phyloP scores from a whole-genome alignment of 1,284 basidiomycete species.

The Ustilago esculenta region DNA sequence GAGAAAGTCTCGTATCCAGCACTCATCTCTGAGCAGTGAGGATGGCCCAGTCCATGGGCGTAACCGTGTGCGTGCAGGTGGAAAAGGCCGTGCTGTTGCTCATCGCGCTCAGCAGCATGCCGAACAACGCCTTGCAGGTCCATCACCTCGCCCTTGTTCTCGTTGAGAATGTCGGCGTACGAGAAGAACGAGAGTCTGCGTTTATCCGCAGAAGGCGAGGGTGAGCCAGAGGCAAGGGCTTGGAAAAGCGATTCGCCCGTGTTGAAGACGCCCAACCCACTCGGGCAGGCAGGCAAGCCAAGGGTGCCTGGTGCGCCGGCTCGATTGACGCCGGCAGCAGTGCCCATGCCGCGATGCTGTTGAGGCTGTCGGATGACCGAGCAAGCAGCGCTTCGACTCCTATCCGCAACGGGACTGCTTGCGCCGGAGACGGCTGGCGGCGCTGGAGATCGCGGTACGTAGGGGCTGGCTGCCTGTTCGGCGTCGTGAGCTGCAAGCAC shows the following conservation, averaged over 20 bases:
- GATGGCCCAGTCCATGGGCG: not conserved
- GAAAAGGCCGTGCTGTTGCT: conserved; percentile 45
- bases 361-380: conserved; percentile 29
- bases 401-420: conserved; percentile 33
- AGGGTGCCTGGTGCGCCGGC: conserved; percentile 18
- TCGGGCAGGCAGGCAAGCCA: conserved; percentile 21
- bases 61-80: conserved; percentile 8
- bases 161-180: conserved; percentile 63
- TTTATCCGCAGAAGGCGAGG: conserved; percentile 47
- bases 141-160: conserved; percentile 55
- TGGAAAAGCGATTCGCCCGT: conserved; percentile 34
- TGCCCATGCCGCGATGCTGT: conserved; percentile 29
- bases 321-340: conserved; percentile 10
- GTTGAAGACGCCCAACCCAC: conserved; percentile 47
- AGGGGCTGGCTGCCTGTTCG: conserved; percentile 47
- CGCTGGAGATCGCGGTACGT: conserved; percentile 41
- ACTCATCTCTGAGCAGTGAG: conserved; percentile 8
- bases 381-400: conserved; percentile 14
- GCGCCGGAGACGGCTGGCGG: conserved; percentile 18
- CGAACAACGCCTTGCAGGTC: conserved; percentile 50
- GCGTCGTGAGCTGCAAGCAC: conserved; percentile 47
- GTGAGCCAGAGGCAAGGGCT: conserved; percentile 38
- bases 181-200: conserved; percentile 62
- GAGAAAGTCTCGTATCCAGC: conserved; percentile 21
- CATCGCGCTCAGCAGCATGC: conserved; percentile 44